Evolutionary conservation across 1,139 yeast genomes (phyloP).

Genomic region (Nadsonia starkeyi-henricii): DNA sequence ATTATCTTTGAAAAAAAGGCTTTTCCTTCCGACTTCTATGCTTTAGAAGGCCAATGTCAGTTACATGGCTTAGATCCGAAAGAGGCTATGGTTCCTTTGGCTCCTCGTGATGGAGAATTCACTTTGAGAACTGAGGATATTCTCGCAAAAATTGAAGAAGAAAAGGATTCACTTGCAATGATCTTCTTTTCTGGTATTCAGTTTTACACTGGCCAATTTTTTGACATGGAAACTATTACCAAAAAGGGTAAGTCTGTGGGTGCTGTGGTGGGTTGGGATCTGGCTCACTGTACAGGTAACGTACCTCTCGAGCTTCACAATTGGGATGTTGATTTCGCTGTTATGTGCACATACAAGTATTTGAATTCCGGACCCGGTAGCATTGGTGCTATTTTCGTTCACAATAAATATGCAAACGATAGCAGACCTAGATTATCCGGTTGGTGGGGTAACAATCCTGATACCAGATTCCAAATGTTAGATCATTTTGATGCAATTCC

Average conservation of each 20-base stretch:
- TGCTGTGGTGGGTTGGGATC: constrained; percentile 79
- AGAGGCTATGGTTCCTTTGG: constrained; percentile 48
- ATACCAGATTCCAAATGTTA: constrained; percentile 63
- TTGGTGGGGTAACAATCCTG: constrained; percentile 88
- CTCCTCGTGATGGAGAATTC: constrained; percentile 43
- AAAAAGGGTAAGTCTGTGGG: constrained; percentile 38
- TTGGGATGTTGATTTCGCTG: constrained; percentile 88
- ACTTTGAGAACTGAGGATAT: constrained; percentile 52
- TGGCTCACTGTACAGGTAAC: constrained; percentile 91
- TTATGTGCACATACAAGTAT: constrained; percentile 88
- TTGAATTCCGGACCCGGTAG: constrained; percentile 89
- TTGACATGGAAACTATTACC: constrained; percentile 61
- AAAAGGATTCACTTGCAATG: constrained; percentile 54
- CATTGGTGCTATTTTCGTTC: constrained; percentile 70
- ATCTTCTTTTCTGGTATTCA: constrained; percentile 82
- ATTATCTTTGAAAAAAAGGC: constrained; percentile 76
- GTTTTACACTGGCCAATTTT: constrained; percentile 80
- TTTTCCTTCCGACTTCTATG: constrained; percentile 86
- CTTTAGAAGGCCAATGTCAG: constrained; percentile 59
- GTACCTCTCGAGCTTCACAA: constrained; percentile 64
- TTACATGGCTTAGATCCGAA: constrained; percentile 46
- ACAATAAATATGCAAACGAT: constrained; percentile 29
- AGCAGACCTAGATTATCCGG: constrained; percentile 69
- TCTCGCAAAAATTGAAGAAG: constrained; percentile 36
- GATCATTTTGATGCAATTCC: constrained; percentile 66